Evolutionary conservation across 2,329 filamentous ascomycete species (phyloP), one percentile per base, ranked within the genome.

Genomic region (Verticillium isaacii): DNA sequence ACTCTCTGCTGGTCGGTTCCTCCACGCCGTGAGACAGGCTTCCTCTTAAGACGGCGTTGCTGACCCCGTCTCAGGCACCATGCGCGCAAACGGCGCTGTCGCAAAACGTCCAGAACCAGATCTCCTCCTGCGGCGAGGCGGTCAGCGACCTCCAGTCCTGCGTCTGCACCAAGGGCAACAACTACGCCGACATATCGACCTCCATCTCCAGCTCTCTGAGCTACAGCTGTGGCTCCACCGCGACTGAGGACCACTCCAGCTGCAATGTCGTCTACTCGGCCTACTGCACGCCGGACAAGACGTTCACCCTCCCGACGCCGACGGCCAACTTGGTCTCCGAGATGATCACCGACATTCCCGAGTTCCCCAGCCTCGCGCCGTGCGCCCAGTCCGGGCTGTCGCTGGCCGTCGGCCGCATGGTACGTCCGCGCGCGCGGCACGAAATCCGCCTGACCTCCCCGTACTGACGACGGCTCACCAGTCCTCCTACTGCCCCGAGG

Each of bases 341-440:
- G 36, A 83, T 81, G 60, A 79, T 85, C 55, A 82, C 80, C 14
- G 82, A 85, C 63, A 68, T 85, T 1, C 69, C 80, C 2, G 75
- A 76, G 57, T 74, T 73, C 57, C 67, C 70, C 2, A 72, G 78
- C 17, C 73, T 82, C 57, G 78, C 79, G 12, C 75, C 75, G 2
- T 83, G 80, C 62, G 80, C 78, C 2, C 66, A 70, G 66, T 67
- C 68, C 65, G 75, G 72, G 32, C 32, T 84, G 61, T 69, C 68
- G 58, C 69, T 76, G 65, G 69, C 75, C n/a, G 66, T 85, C 34
- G 61, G 69, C 72, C 74, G 66, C 66, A 77, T 76, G 60, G 59
- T 63, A 32, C 14, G 61, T 56, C 12, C 19, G 3, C 17, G 32
- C 29, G 23, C 7, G 23, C 7, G 23, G 52, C 14, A 12, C 17